Percentiles rank a stretch among this genome's conserved stretches.
phyloP scores from a whole-genome alignment of 192 early-diverging fungal species.

The Kickxella alabastrina region DNA sequence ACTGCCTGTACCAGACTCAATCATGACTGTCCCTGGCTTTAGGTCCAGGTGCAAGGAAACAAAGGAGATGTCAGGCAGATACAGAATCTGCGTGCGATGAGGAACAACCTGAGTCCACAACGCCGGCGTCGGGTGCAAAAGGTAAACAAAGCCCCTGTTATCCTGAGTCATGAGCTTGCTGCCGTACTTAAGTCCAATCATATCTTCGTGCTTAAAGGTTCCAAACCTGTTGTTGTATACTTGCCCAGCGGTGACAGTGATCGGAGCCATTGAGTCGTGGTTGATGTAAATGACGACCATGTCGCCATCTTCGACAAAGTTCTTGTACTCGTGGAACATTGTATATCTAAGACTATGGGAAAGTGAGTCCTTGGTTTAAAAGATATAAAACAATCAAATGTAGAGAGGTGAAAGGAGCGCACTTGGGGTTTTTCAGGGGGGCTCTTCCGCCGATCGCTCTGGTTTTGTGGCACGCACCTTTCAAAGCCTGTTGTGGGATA shows the following conservation, averaged over 20 bases:
- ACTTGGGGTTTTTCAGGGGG: too few species aligned
- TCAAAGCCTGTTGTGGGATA: too few species aligned
- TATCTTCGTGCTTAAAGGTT: slow-evolving; percentile 69
- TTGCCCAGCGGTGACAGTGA: slow-evolving; percentile 58
- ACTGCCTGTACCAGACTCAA: slow-evolving; percentile 92
- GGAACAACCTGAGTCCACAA: slow-evolving; percentile 91
- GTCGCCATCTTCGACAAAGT: slow-evolving; percentile 72
- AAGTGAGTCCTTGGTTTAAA: not conserved
- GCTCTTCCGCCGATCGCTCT: too few species aligned
- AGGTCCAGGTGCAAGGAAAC: slow-evolving; percentile 79
- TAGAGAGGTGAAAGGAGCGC: too few species aligned
- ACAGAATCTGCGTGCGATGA: slow-evolving; percentile 96
- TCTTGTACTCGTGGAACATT: slow-evolving; percentile 53
- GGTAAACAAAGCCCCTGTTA: slow-evolving; percentile 72
- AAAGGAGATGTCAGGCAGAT: slow-evolving; percentile 91
- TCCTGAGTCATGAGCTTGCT: slow-evolving; percentile 63
- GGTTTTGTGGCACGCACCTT: too few species aligned
- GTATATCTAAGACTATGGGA: too few species aligned
- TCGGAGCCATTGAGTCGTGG: slow-evolving; percentile 64
- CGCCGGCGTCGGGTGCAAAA: slow-evolving; percentile 91
- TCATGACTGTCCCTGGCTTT: slow-evolving; percentile 75
- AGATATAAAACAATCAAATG: not conserved
- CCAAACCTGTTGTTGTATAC: slow-evolving; percentile 79
- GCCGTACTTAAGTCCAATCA: slow-evolving; percentile 87
- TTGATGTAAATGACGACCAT: slow-evolving; percentile 68